phyloP scores from a whole-genome alignment of 108 stramenopile genomes.

The Cyclotella choctawhatcheeana region DNA sequence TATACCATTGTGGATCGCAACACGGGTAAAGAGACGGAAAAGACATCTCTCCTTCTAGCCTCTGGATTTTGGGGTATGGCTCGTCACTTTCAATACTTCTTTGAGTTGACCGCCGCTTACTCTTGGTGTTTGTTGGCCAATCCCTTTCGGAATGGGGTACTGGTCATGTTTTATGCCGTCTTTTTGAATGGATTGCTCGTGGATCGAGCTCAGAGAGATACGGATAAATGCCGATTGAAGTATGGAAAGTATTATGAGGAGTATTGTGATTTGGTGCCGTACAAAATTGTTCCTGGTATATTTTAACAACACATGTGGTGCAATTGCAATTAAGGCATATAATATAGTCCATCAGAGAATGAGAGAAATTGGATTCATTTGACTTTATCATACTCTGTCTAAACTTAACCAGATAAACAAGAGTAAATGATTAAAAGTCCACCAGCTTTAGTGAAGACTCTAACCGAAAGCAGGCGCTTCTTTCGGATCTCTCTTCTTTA shows the following conservation, averaged over 20 bases:
- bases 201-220: conserved; percentile 97
- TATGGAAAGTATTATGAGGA: conserved; percentile 97
- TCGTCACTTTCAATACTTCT: conserved; percentile 98
- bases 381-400: not conserved
- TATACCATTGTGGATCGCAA: conserved; percentile 81
- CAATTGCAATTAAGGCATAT: not conserved
- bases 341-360: not conserved
- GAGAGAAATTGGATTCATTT: not conserved
- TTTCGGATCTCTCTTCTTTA: conserved; percentile 4
- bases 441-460: not conserved
- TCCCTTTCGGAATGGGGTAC: conserved; percentile 65
- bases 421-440: not conserved
- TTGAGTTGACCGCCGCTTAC: conserved; percentile 90
- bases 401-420: not conserved
- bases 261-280: conserved; percentile 90
- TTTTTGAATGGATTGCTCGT: conserved; percentile 93
- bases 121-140: conserved; percentile 88
- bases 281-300: conserved; percentile 87
- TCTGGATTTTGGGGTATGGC: conserved; percentile 93
- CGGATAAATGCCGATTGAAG: conserved; percentile 92
- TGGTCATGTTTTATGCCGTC: conserved; percentile 92
- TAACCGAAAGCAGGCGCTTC: not conserved
- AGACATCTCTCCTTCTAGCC: conserved; percentile 82
- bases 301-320: not conserved
- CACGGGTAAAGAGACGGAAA: conserved; percentile 51